Percentiles rank a stretch among this genome's conserved stretches.
Conservation (phyloP, 1,284 basidiomycete species). For the Fereydounia khargensis region DNA sequence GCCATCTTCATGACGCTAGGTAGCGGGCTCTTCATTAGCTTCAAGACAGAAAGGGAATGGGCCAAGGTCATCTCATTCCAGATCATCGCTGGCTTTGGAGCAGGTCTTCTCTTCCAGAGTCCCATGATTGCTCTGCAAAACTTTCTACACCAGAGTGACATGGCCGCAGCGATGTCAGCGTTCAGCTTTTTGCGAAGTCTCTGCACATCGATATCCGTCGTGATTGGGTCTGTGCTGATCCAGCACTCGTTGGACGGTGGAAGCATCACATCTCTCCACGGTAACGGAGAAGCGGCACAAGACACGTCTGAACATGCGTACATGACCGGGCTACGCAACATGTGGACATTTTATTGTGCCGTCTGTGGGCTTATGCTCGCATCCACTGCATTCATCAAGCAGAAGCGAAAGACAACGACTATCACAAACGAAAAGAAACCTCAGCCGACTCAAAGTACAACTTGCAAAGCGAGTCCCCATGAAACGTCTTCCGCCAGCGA, state of each 20-base stretch:
- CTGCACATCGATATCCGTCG: conserved; percentile 3
- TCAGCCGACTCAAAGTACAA: no score
- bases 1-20: conserved; percentile 2
- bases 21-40: conserved; percentile 5
- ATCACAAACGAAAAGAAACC: not conserved
- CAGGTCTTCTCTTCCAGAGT: conserved; percentile 1
- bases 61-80: conserved; percentile 2
- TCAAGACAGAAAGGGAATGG: conserved; percentile 3
- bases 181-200: conserved; percentile 3
- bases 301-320: not conserved
- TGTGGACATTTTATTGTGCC: conserved; percentile 3
- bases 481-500: no score
- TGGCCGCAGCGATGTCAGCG: conserved; percentile 4
- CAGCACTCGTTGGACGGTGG: conserved; percentile 1
- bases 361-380: conserved; percentile 2
- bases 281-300: not conserved
- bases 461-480: no score
- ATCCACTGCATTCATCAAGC: conserved; percentile 1
- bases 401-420: not conserved
- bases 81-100: conserved; percentile 1
- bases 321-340: conserved; percentile 2
- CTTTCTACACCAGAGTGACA: conserved; percentile 1
- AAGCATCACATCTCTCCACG: conserved; percentile 1
- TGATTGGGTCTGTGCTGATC: conserved; percentile 4
- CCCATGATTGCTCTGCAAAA: conserved; percentile 3